Percentiles rank a stretch among this genome's conserved stretches.
These are phyloP conservation scores for Massarina eburnea DNA, from an alignment of 2,329 filamentous ascomycete genomes.

Conservation along the genomic window DNA sequence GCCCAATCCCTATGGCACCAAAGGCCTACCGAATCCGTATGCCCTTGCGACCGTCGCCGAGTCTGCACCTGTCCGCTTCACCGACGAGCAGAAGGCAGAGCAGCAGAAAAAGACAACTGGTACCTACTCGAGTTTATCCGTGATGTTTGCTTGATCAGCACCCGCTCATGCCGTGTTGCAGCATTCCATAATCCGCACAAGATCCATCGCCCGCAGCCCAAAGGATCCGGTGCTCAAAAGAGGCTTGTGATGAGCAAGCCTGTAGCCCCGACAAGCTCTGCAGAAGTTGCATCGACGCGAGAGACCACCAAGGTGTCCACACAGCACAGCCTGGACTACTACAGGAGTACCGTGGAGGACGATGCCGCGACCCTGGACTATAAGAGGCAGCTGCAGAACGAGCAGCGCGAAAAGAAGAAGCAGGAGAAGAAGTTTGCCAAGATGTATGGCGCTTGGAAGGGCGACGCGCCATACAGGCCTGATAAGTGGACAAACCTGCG, in stretches of 20 bases:
- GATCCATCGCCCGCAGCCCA: conserved; percentile 38
- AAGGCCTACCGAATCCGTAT: conserved; percentile 32
- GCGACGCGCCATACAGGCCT: conserved; percentile 32
- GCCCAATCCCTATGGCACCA: conserved; percentile 30
- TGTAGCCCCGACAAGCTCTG: conserved; percentile 14
- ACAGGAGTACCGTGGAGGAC: conserved; percentile 85
- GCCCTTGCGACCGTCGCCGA: conserved; percentile 27
- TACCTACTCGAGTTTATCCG: conserved; percentile 31
- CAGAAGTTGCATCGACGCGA: conserved; percentile 17
- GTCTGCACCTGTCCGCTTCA: conserved; percentile 29
- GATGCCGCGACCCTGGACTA: conserved; percentile 69
- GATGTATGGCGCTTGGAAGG: conserved; percentile 62
- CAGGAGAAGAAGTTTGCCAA: conserved; percentile 73
- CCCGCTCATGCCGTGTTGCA: conserved; percentile 32
- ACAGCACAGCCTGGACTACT: conserved; percentile 13
- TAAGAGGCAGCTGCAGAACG: conserved; percentile 69
- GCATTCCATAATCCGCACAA: conserved; percentile 37
- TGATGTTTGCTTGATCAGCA: conserved; percentile 16
- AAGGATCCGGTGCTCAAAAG: conserved; percentile 22
- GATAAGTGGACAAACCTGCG: conserved; percentile 28
- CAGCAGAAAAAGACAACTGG: conserved; percentile 37
- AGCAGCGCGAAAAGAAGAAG: conserved; percentile 61
- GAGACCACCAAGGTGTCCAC: conserved; percentile 4
- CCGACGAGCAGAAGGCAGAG: conserved; percentile 35
- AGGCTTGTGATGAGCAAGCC: conserved; percentile 24